Evolutionary conservation across 441 rosid species (phyloP).

Genomic region (Pelargonium fulgidum): DNA sequence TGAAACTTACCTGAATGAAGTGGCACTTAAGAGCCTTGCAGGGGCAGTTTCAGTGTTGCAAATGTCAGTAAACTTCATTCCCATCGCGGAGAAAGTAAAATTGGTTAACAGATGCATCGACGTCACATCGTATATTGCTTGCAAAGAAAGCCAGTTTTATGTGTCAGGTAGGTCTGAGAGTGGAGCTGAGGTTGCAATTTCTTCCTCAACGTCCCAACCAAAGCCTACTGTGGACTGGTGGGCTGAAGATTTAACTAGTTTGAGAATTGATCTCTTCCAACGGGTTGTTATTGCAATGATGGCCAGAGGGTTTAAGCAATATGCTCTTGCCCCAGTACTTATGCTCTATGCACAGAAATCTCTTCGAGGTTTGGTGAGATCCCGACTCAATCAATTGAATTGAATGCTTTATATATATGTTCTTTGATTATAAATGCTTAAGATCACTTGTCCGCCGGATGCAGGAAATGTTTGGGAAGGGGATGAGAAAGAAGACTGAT

Average conservation of each 20-base stretch:
- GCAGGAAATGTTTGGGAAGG: constrained; percentile 77
- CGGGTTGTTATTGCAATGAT: constrained; percentile 51
- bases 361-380: constrained; percentile 90
- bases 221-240: constrained; percentile 62
- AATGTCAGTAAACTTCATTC: constrained; percentile 38
- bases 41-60: constrained; percentile 58
- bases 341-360: constrained; percentile 94
- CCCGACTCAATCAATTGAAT: constrained; percentile 19
- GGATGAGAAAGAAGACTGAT: constrained; percentile 63
- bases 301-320: constrained; percentile 61
- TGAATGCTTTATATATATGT: constrained; percentile 10
- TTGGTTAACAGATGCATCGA: constrained; percentile 54
- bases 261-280: constrained; percentile 55
- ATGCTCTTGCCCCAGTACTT: constrained; percentile 58
- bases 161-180: constrained; percentile 39
- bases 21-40: constrained; percentile 63
- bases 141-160: constrained; percentile 66
- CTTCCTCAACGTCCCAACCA: constrained; percentile 26
- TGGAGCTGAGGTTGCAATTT: constrained; percentile 30
- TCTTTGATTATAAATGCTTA: not conserved
- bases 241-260: constrained; percentile 57
- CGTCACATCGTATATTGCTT: constrained; percentile 52
- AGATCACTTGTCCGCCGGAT: constrained; percentile 6
- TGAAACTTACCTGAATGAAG: constrained; percentile 60
- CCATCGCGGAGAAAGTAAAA: constrained; percentile 54